These are phyloP conservation scores for Ophiognomonia clavigignenti-juglandacearum DNA, from an alignment of 2,329 filamentous ascomycete species.

Conservation along the genomic window DNA sequence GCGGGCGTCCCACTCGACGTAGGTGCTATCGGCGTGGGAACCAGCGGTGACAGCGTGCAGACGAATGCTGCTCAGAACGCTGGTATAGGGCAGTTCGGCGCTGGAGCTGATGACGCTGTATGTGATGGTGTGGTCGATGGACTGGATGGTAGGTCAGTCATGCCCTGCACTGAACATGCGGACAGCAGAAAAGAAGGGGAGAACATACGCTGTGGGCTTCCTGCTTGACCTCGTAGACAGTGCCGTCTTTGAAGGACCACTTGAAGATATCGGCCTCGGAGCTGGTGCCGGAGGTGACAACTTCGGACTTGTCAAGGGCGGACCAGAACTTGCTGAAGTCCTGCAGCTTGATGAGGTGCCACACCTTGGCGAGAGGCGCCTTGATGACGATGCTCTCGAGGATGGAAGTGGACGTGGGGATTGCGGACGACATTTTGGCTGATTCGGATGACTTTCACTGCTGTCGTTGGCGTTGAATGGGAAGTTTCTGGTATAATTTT, in stretches of 20 bases:
- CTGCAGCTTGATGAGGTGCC: constrained; percentile 71
- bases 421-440: constrained; percentile 25
- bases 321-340: constrained; percentile 65
- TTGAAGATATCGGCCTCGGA: constrained; percentile 63
- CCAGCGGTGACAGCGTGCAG: constrained; percentile 63
- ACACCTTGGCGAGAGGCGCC: constrained; percentile 61
- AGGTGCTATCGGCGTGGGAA: constrained; percentile 58
- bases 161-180: background rate
- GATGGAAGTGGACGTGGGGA: constrained; percentile 64
- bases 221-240: constrained; percentile 66
- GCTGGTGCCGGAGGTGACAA: constrained; percentile 53
- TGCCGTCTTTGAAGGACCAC: constrained; percentile 69
- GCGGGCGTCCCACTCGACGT: constrained; percentile 64
- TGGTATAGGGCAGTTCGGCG: constrained; percentile 61
- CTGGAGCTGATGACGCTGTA: constrained; percentile 66
- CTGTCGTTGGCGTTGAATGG: background rate
- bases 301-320: constrained; percentile 56
- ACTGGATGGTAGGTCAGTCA: constrained; percentile 31
- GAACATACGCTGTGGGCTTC: constrained; percentile 64
- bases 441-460: background rate
- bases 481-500: no score
- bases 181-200: background rate
- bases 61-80: constrained; percentile 62
- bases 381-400: constrained; percentile 64
- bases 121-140: constrained; percentile 70